phyloP scores from a whole-genome alignment of 768 basidiomycete species.

The Pleurotus tuoliensis region DNA sequence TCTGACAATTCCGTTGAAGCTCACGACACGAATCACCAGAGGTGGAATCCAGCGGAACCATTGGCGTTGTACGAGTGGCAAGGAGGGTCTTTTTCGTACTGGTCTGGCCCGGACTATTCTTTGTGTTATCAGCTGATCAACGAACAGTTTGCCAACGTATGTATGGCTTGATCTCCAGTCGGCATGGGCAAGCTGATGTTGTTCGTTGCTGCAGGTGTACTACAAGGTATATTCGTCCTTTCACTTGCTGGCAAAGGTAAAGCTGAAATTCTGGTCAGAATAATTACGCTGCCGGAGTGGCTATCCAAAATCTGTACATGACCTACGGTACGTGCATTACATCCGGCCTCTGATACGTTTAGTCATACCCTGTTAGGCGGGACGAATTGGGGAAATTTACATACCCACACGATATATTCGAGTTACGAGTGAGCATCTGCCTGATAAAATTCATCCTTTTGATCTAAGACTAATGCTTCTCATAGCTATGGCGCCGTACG shows the following conservation, averaged over 20 bases:
- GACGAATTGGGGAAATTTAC: constrained; percentile 35
- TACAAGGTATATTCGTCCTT: constrained; percentile 21
- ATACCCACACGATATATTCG: constrained; percentile 32
- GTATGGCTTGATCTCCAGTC: neutral
- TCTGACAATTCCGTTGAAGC: constrained; percentile 12
- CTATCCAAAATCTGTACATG: constrained; percentile 33
- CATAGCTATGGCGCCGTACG: constrained; percentile 25
- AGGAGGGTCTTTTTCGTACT: constrained; percentile 34
- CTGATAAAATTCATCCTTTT: neutral
- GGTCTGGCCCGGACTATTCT: constrained; percentile 32
- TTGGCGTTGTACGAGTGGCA: constrained; percentile 36
- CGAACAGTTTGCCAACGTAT: constrained; percentile 34
- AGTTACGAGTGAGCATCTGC: constrained; percentile 29
- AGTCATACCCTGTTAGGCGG: constrained; percentile 18
- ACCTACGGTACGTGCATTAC: constrained; percentile 24
- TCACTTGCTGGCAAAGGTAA: neutral
- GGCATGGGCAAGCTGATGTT: neutral
- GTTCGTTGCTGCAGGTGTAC: constrained; percentile 19
- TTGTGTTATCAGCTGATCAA: constrained; percentile 31
- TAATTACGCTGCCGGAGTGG: constrained; percentile 30
- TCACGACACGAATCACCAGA: constrained; percentile 27
- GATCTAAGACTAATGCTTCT: neutral
- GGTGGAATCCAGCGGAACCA: constrained; percentile 30
- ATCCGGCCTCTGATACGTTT: neutral
- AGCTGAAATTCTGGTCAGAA: constrained; percentile 18